Percentiles rank a stretch among this genome's conserved stretches.
These are phyloP conservation scores for Cinnamomum chago DNA, from an alignment of 164 flowering plant species.

Conservation along the genomic window DNA sequence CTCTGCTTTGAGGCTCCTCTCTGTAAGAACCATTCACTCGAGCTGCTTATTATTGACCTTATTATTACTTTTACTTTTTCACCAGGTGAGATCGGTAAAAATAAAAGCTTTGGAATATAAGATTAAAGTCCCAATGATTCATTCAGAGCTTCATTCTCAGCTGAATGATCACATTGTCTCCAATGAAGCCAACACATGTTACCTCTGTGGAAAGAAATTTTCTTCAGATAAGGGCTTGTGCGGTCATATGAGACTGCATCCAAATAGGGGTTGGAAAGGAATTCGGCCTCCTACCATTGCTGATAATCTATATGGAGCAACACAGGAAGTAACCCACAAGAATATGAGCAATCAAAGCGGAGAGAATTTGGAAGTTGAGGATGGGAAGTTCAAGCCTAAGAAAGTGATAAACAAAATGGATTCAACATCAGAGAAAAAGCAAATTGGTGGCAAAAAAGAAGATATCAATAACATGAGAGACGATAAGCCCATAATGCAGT, in stretches of 20 bases:
- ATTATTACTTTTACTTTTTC: no score
- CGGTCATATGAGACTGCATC: conserved; percentile 21
- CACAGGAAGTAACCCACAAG: background rate
- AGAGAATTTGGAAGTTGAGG: background rate
- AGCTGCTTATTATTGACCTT: background rate
- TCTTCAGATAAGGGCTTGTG: conserved; percentile 10
- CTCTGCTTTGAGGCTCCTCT: background rate
- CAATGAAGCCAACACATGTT: background rate
- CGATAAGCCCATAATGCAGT: background rate
- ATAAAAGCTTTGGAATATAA: background rate
- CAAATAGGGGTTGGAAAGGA: conserved; percentile 12
- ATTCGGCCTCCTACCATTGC: conserved; percentile 7
- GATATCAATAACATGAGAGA: background rate
- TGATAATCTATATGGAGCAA: background rate
- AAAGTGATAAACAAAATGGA: background rate
- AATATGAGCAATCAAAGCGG: background rate
- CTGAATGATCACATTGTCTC: background rate
- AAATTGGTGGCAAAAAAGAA: background rate
- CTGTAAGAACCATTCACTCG: background rate
- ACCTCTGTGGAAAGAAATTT: conserved; percentile 12
- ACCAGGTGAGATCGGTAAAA: background rate
- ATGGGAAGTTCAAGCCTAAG: background rate
- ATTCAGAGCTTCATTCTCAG: background rate
- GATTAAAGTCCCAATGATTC: background rate
- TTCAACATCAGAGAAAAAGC: background rate